Evolutionary conservation across 2,329 filamentous ascomycete genomes (phyloP).

Genomic region (Sordariomycetes sp.): DNA sequence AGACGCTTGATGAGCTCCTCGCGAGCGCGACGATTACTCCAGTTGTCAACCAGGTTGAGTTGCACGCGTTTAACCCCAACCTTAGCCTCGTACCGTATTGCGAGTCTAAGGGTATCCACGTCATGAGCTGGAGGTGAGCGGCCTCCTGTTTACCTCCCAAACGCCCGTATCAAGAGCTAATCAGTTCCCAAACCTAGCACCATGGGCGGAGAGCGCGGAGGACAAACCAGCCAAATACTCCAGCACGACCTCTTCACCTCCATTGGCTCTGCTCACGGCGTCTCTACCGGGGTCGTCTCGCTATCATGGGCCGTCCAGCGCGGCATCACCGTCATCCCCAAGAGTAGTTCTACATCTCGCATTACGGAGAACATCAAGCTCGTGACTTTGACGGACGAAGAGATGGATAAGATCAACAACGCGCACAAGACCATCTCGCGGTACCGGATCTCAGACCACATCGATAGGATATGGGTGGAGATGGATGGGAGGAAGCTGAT

Average conservation of each 20-base stretch:
- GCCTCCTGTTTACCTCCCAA: too few species aligned
- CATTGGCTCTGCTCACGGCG: conserved; percentile 13
- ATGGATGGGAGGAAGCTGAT: conserved; percentile 13
- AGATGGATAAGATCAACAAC: conserved; percentile 14
- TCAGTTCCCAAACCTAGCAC: too few species aligned
- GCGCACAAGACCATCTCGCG: conserved; percentile 13
- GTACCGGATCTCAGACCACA: conserved; percentile 11
- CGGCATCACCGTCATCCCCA: conserved; percentile 14
- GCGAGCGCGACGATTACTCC: conserved; percentile 14
- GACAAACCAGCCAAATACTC: too few species aligned
- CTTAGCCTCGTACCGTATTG: conserved; percentile 19
- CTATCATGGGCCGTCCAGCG: conserved; percentile 16
- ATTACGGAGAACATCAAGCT: conserved; percentile 15
- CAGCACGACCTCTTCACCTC: conserved; percentile 11
- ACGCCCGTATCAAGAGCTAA: too few species aligned
- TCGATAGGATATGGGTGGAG: conserved; percentile 8
- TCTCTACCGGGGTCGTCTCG: conserved; percentile 14
- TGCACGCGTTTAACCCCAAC: conserved; percentile 20
- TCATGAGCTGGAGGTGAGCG: conserved; percentile 17
- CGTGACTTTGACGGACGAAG: conserved; percentile 14
- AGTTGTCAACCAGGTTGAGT: conserved; percentile 21
- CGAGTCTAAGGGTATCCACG: conserved; percentile 17
- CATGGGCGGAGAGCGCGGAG: conserved; percentile 4
- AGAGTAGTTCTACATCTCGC: conserved; percentile 11
- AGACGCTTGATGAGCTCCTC: conserved; percentile 16